phyloP scores from a whole-genome alignment of 352 stramenopile species.

The Saprolegnia diclina region DNA sequence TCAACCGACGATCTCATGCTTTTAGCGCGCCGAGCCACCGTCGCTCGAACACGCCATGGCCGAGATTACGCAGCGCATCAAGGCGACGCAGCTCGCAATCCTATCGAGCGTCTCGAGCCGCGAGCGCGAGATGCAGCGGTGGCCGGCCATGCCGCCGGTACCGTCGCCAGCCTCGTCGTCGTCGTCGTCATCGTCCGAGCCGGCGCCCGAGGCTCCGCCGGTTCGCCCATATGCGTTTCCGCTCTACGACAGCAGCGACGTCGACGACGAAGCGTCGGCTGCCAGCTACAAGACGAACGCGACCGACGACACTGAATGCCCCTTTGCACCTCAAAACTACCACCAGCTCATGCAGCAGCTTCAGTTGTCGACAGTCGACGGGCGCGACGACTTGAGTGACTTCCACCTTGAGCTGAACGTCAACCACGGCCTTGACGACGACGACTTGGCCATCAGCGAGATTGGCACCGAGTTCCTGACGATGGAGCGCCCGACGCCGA shows the following conservation, averaged over 20 bases:
- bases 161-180: not conserved
- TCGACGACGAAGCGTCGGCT: constrained; percentile 9
- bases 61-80: constrained; percentile 3
- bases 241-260: constrained; percentile 13
- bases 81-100: constrained; percentile 3
- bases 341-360: constrained; percentile 15
- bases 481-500: not conserved
- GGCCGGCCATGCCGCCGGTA: not conserved
- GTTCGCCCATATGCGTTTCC: not conserved
- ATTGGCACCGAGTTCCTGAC: constrained; percentile 3
- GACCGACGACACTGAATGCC: constrained; percentile 21
- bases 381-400: constrained; percentile 8
- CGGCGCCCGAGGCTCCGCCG: not conserved
- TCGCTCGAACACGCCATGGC: not conserved
- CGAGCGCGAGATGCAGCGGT: constrained; percentile 4
- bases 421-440: not conserved
- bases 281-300: constrained; percentile 14
- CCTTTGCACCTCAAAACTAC: constrained; percentile 22
- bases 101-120: constrained; percentile 1
- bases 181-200: not conserved
- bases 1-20: not conserved
- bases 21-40: not conserved
- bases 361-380: not conserved
- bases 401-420: not conserved
- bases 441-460: not conserved